Base-by-base conservation (phyloP, 2,329 filamentous ascomycete species). In the Ceratocystis cubensis region DNA sequence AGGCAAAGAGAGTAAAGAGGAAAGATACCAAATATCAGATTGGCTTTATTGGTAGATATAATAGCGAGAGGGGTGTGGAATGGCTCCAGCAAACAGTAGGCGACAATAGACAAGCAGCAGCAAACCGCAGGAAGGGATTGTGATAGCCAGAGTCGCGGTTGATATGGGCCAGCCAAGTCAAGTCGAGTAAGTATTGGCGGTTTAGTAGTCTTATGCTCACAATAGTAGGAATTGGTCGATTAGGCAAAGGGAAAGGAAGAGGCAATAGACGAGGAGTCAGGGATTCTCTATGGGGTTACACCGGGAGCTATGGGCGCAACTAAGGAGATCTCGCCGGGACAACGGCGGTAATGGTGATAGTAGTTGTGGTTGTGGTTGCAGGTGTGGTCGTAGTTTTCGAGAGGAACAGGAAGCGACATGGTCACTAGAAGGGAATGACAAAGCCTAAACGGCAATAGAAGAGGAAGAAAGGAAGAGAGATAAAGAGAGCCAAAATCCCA, bases 361-460 rank as follows among this genome's bases (percentile, higher is more conserved):
- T 48, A 20, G 45, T 20, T 20, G 59, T 13, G 59, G 46, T 63
- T 15, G 22, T 30, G 28, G 53, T 30, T 57, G 53, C 8, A 30
- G 53, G 1, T 57, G 25, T 33, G 22, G 25, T 30, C 7, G 53
- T 57, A 28, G 28, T n/a, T 57, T 57, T 50, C 53, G 64, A 48
- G 53, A 41, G 53, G 64, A 59, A 22, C 50, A 44, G 61, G 64
- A 65, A 65, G 64, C 64, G 64, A 65, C 64, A 65, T 65, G 64
- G 59, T 65, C 37, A 61, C 48, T 17, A 13, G 37, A 30, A 65
- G 61, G 37, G 53, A 63, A 63, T 50, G 61, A 28, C 45, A 63
- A 44, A 45, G 20, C 61, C 13, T 28, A 33, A 17, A 57, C 53
- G 10, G 50, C 22, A 57, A 3, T 20, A 22, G 37, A 37, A 37